phyloP scores from a whole-genome alignment of 192 early-diverging fungal species.

The Backusella circina region DNA sequence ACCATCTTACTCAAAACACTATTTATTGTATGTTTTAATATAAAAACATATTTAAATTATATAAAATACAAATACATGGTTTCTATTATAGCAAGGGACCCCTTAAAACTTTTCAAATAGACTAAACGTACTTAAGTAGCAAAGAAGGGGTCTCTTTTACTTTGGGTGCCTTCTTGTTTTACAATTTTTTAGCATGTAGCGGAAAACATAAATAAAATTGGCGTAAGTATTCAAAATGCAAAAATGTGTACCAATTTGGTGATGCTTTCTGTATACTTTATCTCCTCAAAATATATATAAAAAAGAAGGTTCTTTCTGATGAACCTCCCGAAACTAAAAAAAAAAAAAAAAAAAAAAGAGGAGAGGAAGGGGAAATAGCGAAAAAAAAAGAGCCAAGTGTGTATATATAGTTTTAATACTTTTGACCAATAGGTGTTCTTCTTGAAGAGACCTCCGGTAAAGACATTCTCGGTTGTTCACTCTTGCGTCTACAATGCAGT shows the following conservation, averaged over 20 bases:
- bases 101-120: background rate
- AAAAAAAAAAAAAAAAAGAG: background rate
- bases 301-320: too few species aligned
- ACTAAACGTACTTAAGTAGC: background rate
- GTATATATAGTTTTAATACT: background rate
- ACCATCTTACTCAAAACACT: background rate
- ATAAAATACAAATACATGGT: too few species aligned
- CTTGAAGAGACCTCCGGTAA: background rate
- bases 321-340: background rate
- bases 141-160: background rate
- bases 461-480: constrained; percentile 7
- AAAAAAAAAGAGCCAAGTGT: background rate
- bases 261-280: too few species aligned
- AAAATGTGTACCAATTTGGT: too few species aligned
- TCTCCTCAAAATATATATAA: too few species aligned
- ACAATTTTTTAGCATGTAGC: background rate
- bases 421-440: background rate
- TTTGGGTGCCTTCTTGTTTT: too few species aligned
- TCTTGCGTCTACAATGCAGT: constrained; percentile 9
- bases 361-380: background rate
- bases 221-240: too few species aligned
- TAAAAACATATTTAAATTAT: background rate
- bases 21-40: background rate
- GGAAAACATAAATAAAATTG: too few species aligned
- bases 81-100: background rate